Percentiles rank a stretch among this genome's conserved stretches.
phyloP scores from a whole-genome alignment of 352 stramenopile genomes.

The Globisporangium camurandrum region DNA sequence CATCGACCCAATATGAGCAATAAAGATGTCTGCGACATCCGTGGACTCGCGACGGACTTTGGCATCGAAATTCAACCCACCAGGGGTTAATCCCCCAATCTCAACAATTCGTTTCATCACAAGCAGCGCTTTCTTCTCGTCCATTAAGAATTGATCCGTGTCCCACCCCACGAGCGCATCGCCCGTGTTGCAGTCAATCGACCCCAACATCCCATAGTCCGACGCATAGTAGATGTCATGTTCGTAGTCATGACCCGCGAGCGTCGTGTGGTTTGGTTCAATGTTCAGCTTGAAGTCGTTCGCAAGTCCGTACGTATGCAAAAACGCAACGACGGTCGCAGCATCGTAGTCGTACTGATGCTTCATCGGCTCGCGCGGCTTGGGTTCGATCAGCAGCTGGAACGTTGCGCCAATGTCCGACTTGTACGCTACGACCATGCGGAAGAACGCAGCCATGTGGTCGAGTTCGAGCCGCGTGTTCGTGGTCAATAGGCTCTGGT shows the following conservation, averaged over 20 bases:
- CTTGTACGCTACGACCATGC: slow-evolving; percentile 79
- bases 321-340: slow-evolving; percentile 78
- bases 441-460: slow-evolving; percentile 78
- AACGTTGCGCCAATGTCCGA: slow-evolving; percentile 57
- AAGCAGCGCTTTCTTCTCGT: slow-evolving; percentile 65
- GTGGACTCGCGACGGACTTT: slow-evolving; percentile 80
- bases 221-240: slow-evolving; percentile 78
- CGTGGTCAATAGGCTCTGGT: slow-evolving; percentile 77
- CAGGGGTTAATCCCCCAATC: slow-evolving; percentile 54
- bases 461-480: slow-evolving; percentile 70
- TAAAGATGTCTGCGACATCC: slow-evolving; percentile 74
- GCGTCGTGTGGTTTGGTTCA: slow-evolving; percentile 83
- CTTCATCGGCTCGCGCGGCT: slow-evolving; percentile 81
- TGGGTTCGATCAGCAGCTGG: slow-evolving; percentile 82
- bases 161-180: slow-evolving; percentile 44
- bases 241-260: slow-evolving; percentile 80
- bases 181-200: slow-evolving; percentile 84
- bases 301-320: slow-evolving; percentile 64
- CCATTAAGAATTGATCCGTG: slow-evolving; percentile 82
- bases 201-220: slow-evolving; percentile 71
- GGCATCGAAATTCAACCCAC: slow-evolving; percentile 84
- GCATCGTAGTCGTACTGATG: slow-evolving; percentile 89
- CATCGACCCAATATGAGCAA: slow-evolving; percentile 83
- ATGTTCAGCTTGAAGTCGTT: slow-evolving; percentile 87
- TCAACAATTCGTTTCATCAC: slow-evolving; percentile 75